A percentile compares a stretch with the other conserved stretches of the same genome.
These are phyloP conservation scores for Ramaria sp. DNA, from an alignment of 768 basidiomycete genomes.

Conservation along the genomic window DNA sequence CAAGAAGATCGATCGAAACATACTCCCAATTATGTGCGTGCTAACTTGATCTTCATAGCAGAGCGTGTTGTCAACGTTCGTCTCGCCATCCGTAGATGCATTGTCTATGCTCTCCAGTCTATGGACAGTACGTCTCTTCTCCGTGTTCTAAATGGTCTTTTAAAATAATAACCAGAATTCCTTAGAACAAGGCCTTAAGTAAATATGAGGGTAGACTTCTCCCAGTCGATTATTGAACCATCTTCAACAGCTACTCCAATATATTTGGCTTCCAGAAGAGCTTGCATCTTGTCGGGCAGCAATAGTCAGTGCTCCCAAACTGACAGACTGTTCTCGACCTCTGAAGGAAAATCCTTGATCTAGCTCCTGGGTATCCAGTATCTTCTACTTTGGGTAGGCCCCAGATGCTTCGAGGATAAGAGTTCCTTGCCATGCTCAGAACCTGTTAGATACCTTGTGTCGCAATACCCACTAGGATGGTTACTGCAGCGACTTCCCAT, in stretches of 20 bases:
- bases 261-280: constrained; percentile 7
- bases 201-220: background rate
- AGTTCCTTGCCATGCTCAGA: background rate
- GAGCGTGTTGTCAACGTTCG: too few species aligned
- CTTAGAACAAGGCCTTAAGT: constrained; percentile 10
- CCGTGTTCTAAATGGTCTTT: background rate
- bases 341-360: background rate
- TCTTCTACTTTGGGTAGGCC: constrained; percentile 7
- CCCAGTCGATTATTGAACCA: background rate
- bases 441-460: constrained; percentile 18
- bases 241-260: constrained; percentile 4
- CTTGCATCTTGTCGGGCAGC: constrained; percentile 6
- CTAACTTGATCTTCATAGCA: background rate
- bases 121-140: constrained; percentile 7
- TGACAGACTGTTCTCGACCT: background rate
- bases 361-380: constrained; percentile 9
- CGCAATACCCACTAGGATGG: constrained; percentile 20
- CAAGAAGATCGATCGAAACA: constrained; percentile 5
- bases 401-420: background rate
- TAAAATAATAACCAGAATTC: background rate
- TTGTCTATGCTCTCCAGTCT: constrained; percentile 8
- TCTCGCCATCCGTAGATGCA: background rate
- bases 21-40: constrained; percentile 8
- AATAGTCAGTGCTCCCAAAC: background rate
- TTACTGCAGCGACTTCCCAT: constrained; percentile 18